phyloP scores from a whole-genome alignment of 179 eudicot genomes.

The Gypsophila paniculata region DNA sequence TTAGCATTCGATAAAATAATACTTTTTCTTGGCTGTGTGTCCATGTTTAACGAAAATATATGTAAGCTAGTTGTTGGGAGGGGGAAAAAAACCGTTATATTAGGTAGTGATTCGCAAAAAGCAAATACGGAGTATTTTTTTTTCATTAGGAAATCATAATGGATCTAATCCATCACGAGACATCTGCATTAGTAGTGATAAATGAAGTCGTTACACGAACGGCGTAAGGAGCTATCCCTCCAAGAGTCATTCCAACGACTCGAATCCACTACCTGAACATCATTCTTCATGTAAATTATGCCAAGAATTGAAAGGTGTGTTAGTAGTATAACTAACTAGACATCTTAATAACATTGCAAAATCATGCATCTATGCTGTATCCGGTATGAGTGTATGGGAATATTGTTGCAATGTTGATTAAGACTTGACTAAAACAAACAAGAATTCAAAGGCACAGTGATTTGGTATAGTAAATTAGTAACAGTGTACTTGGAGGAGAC shows the following conservation, averaged over 20 bases:
- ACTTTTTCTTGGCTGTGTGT: too few relatives aligned
- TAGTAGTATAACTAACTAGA: neutral
- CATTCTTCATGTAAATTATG: neutral
- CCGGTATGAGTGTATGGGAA: neutral
- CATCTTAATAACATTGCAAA: constrained; percentile 1
- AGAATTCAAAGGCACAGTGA: constrained; percentile 14
- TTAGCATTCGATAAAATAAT: too few relatives aligned
- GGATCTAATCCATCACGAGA: neutral
- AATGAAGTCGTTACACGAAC: neutral
- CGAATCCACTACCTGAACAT: neutral
- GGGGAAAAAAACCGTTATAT: neutral
- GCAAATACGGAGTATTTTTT: neutral
- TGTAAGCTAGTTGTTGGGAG: neutral
- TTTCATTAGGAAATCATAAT: neutral
- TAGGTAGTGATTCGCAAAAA: neutral
- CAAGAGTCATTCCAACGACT: too few relatives aligned
- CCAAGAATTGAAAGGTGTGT: neutral
- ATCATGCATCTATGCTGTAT: neutral
- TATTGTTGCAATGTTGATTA: constrained; percentile 16
- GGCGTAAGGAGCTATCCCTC: neutral
- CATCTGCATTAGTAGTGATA: neutral
- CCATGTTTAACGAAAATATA: too few relatives aligned
- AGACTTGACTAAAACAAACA: constrained; percentile 23
- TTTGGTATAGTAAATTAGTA: constrained; percentile 13
- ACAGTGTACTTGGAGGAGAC: constrained; percentile 19